Evolutionary conservation across 192 early-diverging fungal genomes (phyloP).

Genomic region (Diversispora eburnea): DNA sequence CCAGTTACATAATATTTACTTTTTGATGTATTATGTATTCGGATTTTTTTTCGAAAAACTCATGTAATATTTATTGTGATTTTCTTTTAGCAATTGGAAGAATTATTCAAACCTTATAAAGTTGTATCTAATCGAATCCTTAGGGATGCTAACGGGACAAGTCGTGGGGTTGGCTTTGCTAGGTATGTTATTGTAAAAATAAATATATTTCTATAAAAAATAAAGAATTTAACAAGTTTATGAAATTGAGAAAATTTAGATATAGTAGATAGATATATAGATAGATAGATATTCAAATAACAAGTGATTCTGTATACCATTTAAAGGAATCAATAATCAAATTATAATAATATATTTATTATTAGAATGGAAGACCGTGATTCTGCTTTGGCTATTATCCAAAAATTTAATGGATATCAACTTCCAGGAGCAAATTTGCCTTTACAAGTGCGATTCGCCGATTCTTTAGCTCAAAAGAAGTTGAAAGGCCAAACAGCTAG

Average conservation of each 20-base stretch:
- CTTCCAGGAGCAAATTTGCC: constrained; percentile 61
- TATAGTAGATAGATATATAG: too few relatives aligned
- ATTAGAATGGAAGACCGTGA: constrained; percentile 66
- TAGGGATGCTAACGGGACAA: constrained; percentile 60
- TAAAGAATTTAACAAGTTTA: too few relatives aligned
- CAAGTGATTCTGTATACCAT: too few relatives aligned
- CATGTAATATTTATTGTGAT: not conserved
- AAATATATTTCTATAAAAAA: not conserved
- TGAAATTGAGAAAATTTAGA: too few relatives aligned
- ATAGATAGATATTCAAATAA: too few relatives aligned
- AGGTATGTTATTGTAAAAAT: constrained; percentile 34
- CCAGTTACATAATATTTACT: too few relatives aligned
- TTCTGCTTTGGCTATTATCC: constrained; percentile 63
- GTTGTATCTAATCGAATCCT: constrained; percentile 76
- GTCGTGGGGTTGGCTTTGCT: constrained; percentile 80
- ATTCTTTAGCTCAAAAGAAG: constrained; percentile 73
- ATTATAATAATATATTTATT: too few relatives aligned
- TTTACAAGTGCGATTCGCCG: constrained; percentile 75
- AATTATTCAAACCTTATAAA: constrained; percentile 59
- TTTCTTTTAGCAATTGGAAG: constrained; percentile 48
- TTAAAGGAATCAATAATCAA: too few relatives aligned
- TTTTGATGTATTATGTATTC: too few relatives aligned
- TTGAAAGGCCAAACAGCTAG: constrained; percentile 62
- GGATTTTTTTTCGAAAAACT: too few relatives aligned
- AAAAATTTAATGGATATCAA: constrained; percentile 56